phyloP scores from a whole-genome alignment of 2,329 filamentous ascomycete species.

The Sordariomycetes sp. region DNA sequence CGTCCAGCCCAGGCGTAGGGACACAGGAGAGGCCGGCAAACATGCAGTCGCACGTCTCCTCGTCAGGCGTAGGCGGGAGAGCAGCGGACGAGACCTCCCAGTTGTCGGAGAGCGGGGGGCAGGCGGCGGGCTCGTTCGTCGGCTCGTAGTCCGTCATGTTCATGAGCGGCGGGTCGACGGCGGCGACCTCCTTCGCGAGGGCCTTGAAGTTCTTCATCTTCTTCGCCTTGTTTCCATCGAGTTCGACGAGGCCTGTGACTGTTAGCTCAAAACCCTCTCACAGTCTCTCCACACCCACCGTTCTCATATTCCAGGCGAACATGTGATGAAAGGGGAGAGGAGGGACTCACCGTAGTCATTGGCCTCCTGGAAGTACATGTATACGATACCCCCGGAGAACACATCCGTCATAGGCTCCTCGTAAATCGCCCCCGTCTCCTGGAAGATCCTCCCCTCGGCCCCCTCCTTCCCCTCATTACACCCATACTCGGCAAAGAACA shows the following conservation, averaged over 20 bases:
- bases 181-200: constrained; percentile 57
- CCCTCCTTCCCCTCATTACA: constrained; percentile 57
- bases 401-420: constrained; percentile 68
- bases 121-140: constrained; percentile 51
- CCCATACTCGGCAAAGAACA: constrained; percentile 98
- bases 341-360: constrained; percentile 66
- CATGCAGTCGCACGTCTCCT: constrained; percentile 78
- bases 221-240: constrained; percentile 44
- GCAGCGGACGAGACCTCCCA: constrained; percentile 56
- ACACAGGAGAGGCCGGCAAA: constrained; percentile 58
- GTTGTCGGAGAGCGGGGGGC: constrained; percentile 49
- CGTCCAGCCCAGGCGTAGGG: constrained; percentile 41
- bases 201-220: constrained; percentile 64
- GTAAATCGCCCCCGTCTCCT: constrained; percentile 75
- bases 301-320: not conserved
- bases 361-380: constrained; percentile 90
- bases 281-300: too few relatives aligned
- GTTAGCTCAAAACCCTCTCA: constrained; percentile 29
- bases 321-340: not conserved
- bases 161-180: constrained; percentile 52
- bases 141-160: constrained; percentile 56
- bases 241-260: constrained; percentile 38
- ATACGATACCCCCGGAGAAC: constrained; percentile 94
- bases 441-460: constrained; percentile 59
- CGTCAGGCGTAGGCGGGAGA: constrained; percentile 75